These are phyloP conservation scores for Senecio squalidus DNA, from an alignment of 140 eudicot species.

Conservation along the genomic window DNA sequence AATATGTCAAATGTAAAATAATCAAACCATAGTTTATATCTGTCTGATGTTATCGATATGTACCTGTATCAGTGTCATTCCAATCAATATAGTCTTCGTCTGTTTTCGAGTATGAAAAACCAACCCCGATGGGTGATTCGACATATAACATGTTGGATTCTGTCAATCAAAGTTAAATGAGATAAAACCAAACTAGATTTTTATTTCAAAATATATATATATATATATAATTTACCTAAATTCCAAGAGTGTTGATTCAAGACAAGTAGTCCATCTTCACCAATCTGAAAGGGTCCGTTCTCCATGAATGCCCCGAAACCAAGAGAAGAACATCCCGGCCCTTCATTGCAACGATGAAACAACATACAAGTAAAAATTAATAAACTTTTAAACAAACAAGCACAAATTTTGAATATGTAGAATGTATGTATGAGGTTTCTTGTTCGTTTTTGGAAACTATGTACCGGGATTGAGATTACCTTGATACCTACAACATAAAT, in stretches of 20 bases:
- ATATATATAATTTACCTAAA: conserved; percentile 27
- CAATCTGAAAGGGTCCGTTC: conserved; percentile 46
- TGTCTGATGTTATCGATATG: not conserved
- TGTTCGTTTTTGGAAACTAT: no score
- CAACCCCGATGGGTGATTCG: conserved; percentile 69
- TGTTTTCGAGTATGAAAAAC: conserved; percentile 54
- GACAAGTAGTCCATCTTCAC: conserved; percentile 30
- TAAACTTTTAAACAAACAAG: no score
- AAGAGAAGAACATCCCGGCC: conserved; percentile 55
- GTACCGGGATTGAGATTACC: no score
- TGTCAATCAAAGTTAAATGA: conserved; percentile 7
- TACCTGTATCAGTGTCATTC: conserved; percentile 54
- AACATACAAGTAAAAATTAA: not conserved
- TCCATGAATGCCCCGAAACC: conserved; percentile 54
- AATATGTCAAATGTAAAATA: no score
- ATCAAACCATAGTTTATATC: not conserved
- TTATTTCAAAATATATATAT: not conserved
- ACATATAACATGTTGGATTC: conserved; percentile 59
- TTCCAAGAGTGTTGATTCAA: conserved; percentile 41
- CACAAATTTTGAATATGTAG: no score
- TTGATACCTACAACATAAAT: no score
- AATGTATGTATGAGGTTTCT: no score
- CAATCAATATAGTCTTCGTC: conserved; percentile 34
- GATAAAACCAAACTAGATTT: not conserved
- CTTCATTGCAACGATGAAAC: conserved; percentile 7